Percentiles rank a stretch among this genome's conserved stretches.
Conservation (phyloP, 2,329 filamentous ascomycete species). For the Pseudogymnoascus sp. region DNA sequence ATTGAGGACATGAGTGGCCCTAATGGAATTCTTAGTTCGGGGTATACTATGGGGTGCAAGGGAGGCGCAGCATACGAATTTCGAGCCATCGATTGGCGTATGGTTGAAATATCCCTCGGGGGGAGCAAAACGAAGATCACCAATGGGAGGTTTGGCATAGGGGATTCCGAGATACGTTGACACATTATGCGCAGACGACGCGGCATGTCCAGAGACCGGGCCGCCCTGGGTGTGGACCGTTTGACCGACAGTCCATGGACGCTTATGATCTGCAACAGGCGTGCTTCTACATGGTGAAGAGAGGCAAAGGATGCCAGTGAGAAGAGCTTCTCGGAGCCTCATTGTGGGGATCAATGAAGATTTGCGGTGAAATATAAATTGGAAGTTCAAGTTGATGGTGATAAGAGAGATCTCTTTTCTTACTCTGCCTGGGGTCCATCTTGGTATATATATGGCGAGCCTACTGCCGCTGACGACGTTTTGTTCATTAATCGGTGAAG, state of each 20-base stretch:
- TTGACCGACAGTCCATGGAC: slow-evolving; percentile 18
- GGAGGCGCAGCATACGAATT: slow-evolving; percentile 18
- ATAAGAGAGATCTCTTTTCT: not conserved
- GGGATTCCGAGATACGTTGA: slow-evolving; percentile 35
- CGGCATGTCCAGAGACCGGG: slow-evolving; percentile 23
- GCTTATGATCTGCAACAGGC: not conserved
- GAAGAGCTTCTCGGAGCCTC: not conserved
- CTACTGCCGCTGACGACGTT: not conserved
- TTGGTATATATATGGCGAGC: not conserved
- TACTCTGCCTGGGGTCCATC: not conserved
- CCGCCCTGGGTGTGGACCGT: slow-evolving; percentile 25
- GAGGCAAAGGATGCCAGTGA: not conserved
- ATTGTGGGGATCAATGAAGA: not conserved
- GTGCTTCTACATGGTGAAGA: not conserved
- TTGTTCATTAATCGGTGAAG: not conserved
- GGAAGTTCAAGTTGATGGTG: not conserved
- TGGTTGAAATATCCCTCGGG: slow-evolving; percentile 23
- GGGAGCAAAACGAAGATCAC: slow-evolving; percentile 33
- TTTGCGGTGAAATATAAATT: not conserved
- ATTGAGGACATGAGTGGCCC: not conserved
- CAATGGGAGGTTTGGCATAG: slow-evolving; percentile 34
- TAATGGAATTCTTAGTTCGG: not conserved
- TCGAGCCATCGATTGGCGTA: slow-evolving; percentile 19
- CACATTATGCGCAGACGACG: slow-evolving; percentile 18
- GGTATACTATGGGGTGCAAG: not conserved